These are phyloP conservation scores for Ramaria rubella DNA, from an alignment of 768 basidiomycete species.

Conservation along the genomic window DNA sequence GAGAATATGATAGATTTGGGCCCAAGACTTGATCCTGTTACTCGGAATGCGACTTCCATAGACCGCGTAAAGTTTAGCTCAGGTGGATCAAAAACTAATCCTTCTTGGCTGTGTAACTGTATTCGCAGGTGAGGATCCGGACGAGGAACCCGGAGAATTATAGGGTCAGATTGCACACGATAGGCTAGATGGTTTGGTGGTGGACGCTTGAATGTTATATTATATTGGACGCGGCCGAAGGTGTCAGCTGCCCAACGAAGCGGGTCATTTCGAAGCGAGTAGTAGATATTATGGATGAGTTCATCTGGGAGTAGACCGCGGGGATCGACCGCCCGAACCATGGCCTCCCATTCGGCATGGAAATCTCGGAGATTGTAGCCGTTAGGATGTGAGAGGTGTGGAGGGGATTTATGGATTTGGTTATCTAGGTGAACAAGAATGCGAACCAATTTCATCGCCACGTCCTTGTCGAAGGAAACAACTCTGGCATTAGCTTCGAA, in stretches of 20 bases:
- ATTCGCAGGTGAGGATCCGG: slow-evolving; percentile 79
- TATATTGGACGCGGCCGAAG: slow-evolving; percentile 19
- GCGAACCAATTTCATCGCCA: slow-evolving; percentile 68
- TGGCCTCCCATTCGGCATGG: slow-evolving; percentile 43
- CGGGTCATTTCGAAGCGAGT: slow-evolving; percentile 50
- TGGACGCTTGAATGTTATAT: slow-evolving; percentile 64
- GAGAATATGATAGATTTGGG: slow-evolving; percentile 76
- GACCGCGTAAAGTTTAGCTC: slow-evolving; percentile 73
- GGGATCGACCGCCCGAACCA: slow-evolving; percentile 67
- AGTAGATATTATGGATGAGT: slow-evolving; percentile 69
- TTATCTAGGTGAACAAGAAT: slow-evolving; percentile 88
- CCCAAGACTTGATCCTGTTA: slow-evolving; percentile 83
- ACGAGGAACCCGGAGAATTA: slow-evolving; percentile 79
- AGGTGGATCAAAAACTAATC: slow-evolving; percentile 77
- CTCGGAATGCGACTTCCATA: slow-evolving; percentile 80
- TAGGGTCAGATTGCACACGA: slow-evolving; percentile 80
- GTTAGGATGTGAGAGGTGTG: slow-evolving; percentile 48
- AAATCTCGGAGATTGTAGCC: slow-evolving; percentile 68
- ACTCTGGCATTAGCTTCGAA: slow-evolving; percentile 78
- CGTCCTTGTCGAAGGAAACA: slow-evolving; percentile 76
- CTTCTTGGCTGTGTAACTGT: slow-evolving; percentile 78
- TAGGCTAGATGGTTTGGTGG: slow-evolving; percentile 79
- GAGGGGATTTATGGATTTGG: slow-evolving; percentile 70
- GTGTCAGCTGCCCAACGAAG: slow-evolving; percentile 7
- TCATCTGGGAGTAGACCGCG: slow-evolving; percentile 67